A percentile compares a stretch with the other conserved stretches of the same genome.
Evolutionary conservation across 2,329 filamentous ascomycete species (phyloP).

Genomic region (Alternaria incomplexa): DNA sequence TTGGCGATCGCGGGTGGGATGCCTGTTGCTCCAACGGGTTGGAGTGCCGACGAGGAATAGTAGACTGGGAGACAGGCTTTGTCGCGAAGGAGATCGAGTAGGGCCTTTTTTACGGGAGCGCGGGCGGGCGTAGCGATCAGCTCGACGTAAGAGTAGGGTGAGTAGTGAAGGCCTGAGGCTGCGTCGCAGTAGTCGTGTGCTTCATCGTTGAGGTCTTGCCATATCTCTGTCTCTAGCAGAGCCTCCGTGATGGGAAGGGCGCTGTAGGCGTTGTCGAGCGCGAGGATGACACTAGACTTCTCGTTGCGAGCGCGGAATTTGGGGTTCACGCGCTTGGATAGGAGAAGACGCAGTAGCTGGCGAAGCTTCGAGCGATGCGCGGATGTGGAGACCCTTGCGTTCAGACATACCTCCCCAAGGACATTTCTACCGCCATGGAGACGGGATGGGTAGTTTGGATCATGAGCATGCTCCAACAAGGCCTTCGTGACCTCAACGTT

Average conservation of each 20-base stretch:
- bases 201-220: slow-evolving; percentile 68
- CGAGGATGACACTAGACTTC: slow-evolving; percentile 66
- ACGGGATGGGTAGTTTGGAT: slow-evolving; percentile 69
- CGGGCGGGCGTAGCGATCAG: slow-evolving; percentile 30
- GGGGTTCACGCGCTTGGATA: slow-evolving; percentile 64
- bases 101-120: slow-evolving; percentile 18
- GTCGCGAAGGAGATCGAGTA: slow-evolving; percentile 41
- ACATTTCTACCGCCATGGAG: slow-evolving; percentile 68
- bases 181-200: slow-evolving; percentile 50
- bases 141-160: slow-evolving; percentile 67
- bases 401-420: slow-evolving; percentile 67
- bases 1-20: slow-evolving; percentile 34
- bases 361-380: slow-evolving; percentile 35
- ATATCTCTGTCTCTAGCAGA: slow-evolving; percentile 68
- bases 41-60: slow-evolving; percentile 46
- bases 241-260: slow-evolving; percentile 63
- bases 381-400: slow-evolving; percentile 56
- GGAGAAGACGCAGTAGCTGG: slow-evolving; percentile 61
- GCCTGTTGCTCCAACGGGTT: slow-evolving; percentile 45
- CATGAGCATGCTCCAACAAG: slow-evolving; percentile 65
- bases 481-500: slow-evolving; percentile 63
- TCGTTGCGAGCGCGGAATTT: slow-evolving; percentile 60
- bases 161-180: slow-evolving; percentile 64
- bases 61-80: slow-evolving; percentile 42
- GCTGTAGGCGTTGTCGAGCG: slow-evolving; percentile 62